Base-by-base conservation (phyloP, 192 early-diverging fungal genomes). In the Gaertneriomyces sp. region DNA sequence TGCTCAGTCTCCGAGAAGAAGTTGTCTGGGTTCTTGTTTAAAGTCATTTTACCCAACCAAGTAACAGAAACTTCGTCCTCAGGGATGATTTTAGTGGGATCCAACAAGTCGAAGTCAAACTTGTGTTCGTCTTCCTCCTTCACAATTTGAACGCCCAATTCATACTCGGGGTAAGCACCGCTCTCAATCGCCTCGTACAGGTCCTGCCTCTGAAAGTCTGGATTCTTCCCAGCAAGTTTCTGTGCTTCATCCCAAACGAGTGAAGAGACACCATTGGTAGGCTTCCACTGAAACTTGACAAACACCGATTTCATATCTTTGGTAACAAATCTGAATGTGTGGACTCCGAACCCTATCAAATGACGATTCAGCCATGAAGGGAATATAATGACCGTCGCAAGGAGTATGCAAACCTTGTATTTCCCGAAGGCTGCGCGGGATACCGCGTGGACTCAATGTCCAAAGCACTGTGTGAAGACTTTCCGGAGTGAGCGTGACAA, bases 261-360 rank as follows among this genome's bases (percentile, higher is more conserved):
- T 78, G 87, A 89, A 79, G 90, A 85, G 77, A 88, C 81, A 39
- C 91, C 91, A 68, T 90, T 87, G 62, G 89, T 76, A 60, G 89
- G 87, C 70, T 81, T 85, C 79, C 86, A 91, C 77, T 92, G 91
- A 84, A 89, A 90, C 80, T 92, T 92, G 78, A 89, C 90, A 55
- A 89, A 89, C 45, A 78, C 74, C 73, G 75, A 82, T 45, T 83
- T 71, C 46, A 86, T 88, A 25, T 85, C 63, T 44, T 74, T 74
- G 64, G 82, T 78, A 53, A 92, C 89, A 17, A 92, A 75, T 66
- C 85, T 85, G 53, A 89, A 76, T 17, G 89, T 80, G 70, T 92
- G 90, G 67, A 86, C 88, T 38, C 84, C 88, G 74, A 81, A 93
- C 41, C 89, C 25, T 33, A 33, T 33, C 25, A 2, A 33, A 33